Conservation (phyloP, 2,329 filamentous ascomycete species). For the Diaporthe ampelina region DNA sequence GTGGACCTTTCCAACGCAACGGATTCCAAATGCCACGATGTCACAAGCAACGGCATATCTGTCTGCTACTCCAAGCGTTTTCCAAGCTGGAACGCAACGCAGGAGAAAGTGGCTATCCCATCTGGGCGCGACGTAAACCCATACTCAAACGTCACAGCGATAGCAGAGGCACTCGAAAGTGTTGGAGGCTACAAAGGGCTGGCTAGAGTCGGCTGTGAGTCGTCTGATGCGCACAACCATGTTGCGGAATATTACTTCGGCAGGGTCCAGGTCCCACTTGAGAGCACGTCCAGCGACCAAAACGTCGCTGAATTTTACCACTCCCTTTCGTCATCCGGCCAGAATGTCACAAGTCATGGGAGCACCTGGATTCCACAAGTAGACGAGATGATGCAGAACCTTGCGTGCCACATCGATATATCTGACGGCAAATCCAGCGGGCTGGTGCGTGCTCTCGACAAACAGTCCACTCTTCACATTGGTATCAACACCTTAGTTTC, state of each 20-base stretch:
- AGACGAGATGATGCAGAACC: constrained; percentile 16
- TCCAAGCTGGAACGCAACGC: constrained; percentile 1
- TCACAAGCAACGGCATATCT: neutral
- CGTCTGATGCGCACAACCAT: neutral
- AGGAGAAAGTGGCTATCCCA: neutral
- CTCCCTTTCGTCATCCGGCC: neutral
- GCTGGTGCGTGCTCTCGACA: neutral
- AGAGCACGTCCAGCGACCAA: neutral
- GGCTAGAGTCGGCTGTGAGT: neutral
- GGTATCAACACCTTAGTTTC: constrained; percentile 20
- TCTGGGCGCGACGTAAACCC: neutral
- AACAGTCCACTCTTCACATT: constrained; percentile 12
- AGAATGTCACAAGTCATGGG: neutral
- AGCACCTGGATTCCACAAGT: constrained; percentile 3
- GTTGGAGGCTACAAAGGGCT: neutral
- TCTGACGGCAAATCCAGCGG: neutral
- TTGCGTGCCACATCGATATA: constrained; percentile 14
- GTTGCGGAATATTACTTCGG: constrained; percentile 27
- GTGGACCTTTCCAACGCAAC: neutral
- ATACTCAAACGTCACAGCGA: constrained; percentile 5
- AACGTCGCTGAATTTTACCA: neutral
- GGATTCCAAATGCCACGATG: neutral
- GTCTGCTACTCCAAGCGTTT: neutral
- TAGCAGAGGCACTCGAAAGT: constrained; percentile 1
- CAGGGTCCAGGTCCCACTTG: neutral